phyloP scores from a whole-genome alignment of 495 filamentous ascomycete genomes.

The Talaromyces trachyspermus region DNA sequence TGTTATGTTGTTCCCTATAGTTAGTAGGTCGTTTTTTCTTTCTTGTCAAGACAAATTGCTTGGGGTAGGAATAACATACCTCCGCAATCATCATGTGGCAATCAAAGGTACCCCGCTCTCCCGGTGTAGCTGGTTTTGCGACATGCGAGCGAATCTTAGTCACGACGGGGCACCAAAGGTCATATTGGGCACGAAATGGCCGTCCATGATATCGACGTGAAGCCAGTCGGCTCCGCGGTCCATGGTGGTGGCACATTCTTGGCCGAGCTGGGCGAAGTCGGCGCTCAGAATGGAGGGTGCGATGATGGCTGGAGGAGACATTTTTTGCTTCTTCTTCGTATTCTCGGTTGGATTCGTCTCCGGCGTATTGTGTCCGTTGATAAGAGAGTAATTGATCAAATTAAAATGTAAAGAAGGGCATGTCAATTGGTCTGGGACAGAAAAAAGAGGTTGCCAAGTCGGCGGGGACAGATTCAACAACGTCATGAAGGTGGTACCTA shows the following conservation, averaged over 20 bases:
- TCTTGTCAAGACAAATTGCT: too few species aligned
- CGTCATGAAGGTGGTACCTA: too few species aligned
- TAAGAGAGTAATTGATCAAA: too few species aligned
- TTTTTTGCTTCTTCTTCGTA: too few species aligned
- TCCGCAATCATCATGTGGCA: constrained; percentile 99
- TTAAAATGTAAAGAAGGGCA: too few species aligned
- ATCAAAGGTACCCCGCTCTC: constrained; percentile 87
- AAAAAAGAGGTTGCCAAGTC: too few species aligned
- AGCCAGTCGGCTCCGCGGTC: constrained; percentile 74
- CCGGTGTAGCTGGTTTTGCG: constrained; percentile 45
- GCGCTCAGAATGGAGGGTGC: constrained; percentile 95
- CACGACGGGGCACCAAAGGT: constrained; percentile 94
- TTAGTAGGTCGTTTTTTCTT: too few species aligned
- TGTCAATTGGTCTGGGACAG: too few species aligned
- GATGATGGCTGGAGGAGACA: constrained; percentile 88
- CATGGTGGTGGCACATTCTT: constrained; percentile 78
- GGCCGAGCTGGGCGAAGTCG: constrained; percentile 82
- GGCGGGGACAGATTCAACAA: too few species aligned
- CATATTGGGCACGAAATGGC: constrained; percentile 97
- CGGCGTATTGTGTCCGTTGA: too few species aligned
- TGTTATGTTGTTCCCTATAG: constrained; percentile 3
- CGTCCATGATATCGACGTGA: constrained; percentile 85
- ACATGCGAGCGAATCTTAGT: constrained; percentile 86
- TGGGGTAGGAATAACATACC: constrained; percentile 44
- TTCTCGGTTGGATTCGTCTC: too few species aligned